Evolutionary conservation across 192 early-diverging fungal genomes (phyloP), one percentile per base, ranked within the genome.

Genomic region (Thamnidium elegans): DNA sequence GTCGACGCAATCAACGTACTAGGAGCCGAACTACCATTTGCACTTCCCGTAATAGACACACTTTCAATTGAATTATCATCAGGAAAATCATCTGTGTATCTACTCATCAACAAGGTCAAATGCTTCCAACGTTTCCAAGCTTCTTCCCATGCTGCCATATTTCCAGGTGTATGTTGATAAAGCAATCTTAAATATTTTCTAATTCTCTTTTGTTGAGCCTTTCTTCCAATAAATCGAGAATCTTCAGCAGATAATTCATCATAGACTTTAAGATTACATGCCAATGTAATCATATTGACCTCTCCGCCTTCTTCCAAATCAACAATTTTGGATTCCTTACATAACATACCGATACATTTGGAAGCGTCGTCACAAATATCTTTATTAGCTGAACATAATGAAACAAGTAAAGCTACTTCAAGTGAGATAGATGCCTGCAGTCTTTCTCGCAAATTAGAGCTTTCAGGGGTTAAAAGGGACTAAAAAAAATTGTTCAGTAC

Each of bases 81-180:
- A 11, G 30, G 14, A 7, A 56, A n/a, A 39, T 62, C 67, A 9
- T 69, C 67, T 13, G 47, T 3, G 15, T 50, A 43, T 20, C 50
- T 59, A 36, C 34, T 30, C 10, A 69, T 44, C 15, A 26, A 23
- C 20, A 61, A 53, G 0, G 73, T 87, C 8, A 91, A 69, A 1
- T 67, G 68, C 51, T 82, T 82, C 92, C 92, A 94, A 7, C 86
- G 77, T 39, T 77, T 74, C 59, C 84, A 92, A 3, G 88, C 75
- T 63, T 94, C 91, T 65, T 91, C 89, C 88, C 89, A 93, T 3
- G 91, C 91, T 0, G 81, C 85, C 55, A 92, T 70, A 59, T 84
- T 89, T 23, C 90, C 91, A n/a, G 82, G 72, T 3, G 89, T 90
- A 10, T 84, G 85, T 9, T 75, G 66, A 42, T 70, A 68, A 63